Base-by-base conservation (phyloP, 139 green algal species). In the Yamagishiella unicocca region DNA sequence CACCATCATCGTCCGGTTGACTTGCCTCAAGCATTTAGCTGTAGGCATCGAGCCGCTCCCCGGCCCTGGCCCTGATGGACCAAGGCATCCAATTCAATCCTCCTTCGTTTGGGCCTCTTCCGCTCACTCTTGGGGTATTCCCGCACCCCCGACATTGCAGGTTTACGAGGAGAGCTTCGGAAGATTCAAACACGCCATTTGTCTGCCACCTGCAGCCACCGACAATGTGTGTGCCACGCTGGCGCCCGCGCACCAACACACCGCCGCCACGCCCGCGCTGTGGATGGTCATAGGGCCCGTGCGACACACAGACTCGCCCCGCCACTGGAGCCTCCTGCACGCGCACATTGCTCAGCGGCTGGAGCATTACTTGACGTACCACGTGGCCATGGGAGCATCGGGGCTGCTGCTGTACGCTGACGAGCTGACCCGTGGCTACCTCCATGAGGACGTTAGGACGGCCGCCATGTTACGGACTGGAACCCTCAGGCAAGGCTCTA, bases 371-470 rank as follows among this genome's bases (percentile, higher is more conserved):
- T 8, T 82, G 46, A 45, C 31, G 31, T 82, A 82, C 74, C 74
- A 82, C 40, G 10, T 82, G 17, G 46, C 50, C 5, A 29, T 35
- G 19, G 74, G 74, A 0, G 31, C 33, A 0, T 31, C 46, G 46
- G 74, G 74, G 33, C 31, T 82, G 46, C 46, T 82, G 74, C 46
- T 82, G 46, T 82, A 82, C 74, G 33, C 74, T 31, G 74, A 82
- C 46, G 33, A 67, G 33, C 74, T 67, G 31, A 27, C 4, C 7
- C 46, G 46, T 19, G 17, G 24, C 31, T 68, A 66, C 31, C 46
- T 82, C n/a, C n/a, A n/a, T n/a, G n/a, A n/a, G n/a, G n/a, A n/a
- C n/a, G n/a, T n/a, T n/a, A n/a, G n/a, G n/a, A n/a, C n/a, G n/a
- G n/a, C n/a, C n/a, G n/a, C n/a, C n/a, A n/a, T n/a, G n/a, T n/a